Evolutionary conservation across 1,284 basidiomycete genomes (phyloP), one percentile per base, ranked within the genome.

Genomic region (Paramarasmius palmivorus): DNA sequence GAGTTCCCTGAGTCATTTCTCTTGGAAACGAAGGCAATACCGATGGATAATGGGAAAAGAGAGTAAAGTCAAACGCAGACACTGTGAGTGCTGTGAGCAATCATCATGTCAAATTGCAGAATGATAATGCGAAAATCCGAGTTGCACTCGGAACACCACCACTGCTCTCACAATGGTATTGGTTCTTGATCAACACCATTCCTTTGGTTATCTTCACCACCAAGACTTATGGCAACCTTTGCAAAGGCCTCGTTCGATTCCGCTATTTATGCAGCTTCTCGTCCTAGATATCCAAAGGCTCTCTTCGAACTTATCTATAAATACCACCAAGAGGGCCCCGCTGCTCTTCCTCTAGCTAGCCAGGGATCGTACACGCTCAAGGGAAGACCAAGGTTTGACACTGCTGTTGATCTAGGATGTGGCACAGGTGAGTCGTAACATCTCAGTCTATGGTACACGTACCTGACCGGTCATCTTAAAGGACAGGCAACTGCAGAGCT

Each of bases 351-450:
- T 5, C 58, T 63, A 6, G 63, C 61, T 4, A 4, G 25, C 19
- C 29, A 41, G n/a, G 12, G 20, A 22, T 4, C 34, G 5, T n/a
- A 7, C 26, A 5, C 49, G 2, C 36, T 17, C n/a, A 2, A 36
- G 17, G 40, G 37, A 14, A 34, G 44, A 29, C 72, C 78, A 8
- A 63, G 68, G 50, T 87, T 81, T 79, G 74, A 79, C 17, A 72
- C 69, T 19, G 88, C 86, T 0, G 73, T 92, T 0, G 92, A 94
- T 63, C 67, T 94, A 1, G 92, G 92, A 1, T 94, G 92, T 68
- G 92, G 92, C 29, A 92, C 91, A 6, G 91, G 90, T 85, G 61
- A 51, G 72, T 63, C 38, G 7, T 38, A 20, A 17, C 49, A 41
- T 20, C 26, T 42, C 42, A 50, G 34, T 32, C 14, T 48, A 20